A percentile compares a stretch with the other conserved stretches of the same genome.
phyloP scores from a whole-genome alignment of 164 flowering plant species.

The Magnolia sinica region DNA sequence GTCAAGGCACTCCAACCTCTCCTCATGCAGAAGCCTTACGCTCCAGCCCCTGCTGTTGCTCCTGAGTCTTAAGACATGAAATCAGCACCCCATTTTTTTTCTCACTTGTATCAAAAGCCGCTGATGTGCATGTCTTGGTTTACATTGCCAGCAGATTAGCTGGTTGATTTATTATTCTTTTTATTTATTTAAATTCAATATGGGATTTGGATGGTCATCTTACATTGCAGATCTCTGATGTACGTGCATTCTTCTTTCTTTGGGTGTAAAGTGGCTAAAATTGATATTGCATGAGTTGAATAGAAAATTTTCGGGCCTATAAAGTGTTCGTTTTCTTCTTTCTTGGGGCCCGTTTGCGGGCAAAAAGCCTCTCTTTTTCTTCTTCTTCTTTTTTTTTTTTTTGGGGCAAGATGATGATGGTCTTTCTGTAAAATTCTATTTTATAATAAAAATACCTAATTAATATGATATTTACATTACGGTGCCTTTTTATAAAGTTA shows the following conservation, averaged over 20 bases:
- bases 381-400: no score
- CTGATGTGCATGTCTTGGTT: not conserved
- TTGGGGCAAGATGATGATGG: no score
- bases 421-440: no score
- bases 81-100: not conserved
- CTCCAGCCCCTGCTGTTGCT: conserved; percentile 22
- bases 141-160: conserved; percentile 1
- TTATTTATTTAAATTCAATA: no score
- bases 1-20: conserved; percentile 75
- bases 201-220: not conserved
- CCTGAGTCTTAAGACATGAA: not conserved
- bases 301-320: no score
- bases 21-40: conserved; percentile 32
- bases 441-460: no score
- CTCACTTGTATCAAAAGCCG: not conserved
- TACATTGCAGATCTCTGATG: not conserved
- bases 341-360: no score
- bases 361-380: no score
- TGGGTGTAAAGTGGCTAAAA: not conserved
- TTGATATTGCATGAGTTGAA: no score
- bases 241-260: not conserved
- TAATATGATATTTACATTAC: no score
- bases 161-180: not conserved
- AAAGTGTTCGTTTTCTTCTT: no score
- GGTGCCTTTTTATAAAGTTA: no score